A percentile compares a stretch with the other conserved stretches of the same genome.
phyloP scores from a whole-genome alignment of 2,329 filamentous ascomycete species.

The Pseudodiploospora longispora region DNA sequence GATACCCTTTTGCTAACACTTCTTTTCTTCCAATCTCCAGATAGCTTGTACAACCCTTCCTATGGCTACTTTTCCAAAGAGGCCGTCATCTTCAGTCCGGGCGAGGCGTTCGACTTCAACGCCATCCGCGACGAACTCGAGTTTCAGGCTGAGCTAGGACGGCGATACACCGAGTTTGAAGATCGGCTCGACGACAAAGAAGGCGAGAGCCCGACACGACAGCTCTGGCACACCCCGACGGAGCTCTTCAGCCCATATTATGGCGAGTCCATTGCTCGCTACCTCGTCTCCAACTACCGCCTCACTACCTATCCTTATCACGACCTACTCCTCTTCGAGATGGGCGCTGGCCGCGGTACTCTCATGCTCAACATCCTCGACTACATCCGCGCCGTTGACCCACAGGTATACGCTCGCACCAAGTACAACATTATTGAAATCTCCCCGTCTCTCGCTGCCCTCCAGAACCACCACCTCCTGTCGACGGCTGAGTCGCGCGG shows the following conservation, averaged over 20 bases:
- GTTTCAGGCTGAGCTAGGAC: conserved; percentile 69
- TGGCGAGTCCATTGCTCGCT: conserved; percentile 92
- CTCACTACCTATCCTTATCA: conserved; percentile 90
- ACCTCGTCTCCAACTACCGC: conserved; percentile 93
- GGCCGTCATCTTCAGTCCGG: conserved; percentile 90
- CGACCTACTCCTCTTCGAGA: conserved; percentile 96
- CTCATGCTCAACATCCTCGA: conserved; percentile 98
- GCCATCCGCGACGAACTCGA: conserved; percentile 73
- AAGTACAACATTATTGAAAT: conserved; percentile 97
- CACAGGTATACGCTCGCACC: conserved; percentile 87
- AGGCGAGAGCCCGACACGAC: conserved; percentile 61
- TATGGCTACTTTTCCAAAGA: conserved; percentile 97
- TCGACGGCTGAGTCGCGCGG: conserved; percentile 60
- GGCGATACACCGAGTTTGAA: conserved; percentile 84
- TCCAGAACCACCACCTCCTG: conserved; percentile 67
- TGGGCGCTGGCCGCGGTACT: conserved; percentile 94
- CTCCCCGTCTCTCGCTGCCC: conserved; percentile 65
- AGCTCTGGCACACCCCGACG: conserved; percentile 97
- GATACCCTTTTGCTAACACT: conserved; percentile 9
- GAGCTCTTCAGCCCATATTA: conserved; percentile 96
- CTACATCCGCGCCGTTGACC: conserved; percentile 83
- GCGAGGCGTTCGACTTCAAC: conserved; percentile 84
- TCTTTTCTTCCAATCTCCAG: conserved; percentile 34
- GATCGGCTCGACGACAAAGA: conserved; percentile 69
- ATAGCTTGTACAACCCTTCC: conserved; percentile 87